These are phyloP conservation scores for Metschnikowia lunata DNA, from an alignment of 805 yeast species.

Conservation along the genomic window DNA sequence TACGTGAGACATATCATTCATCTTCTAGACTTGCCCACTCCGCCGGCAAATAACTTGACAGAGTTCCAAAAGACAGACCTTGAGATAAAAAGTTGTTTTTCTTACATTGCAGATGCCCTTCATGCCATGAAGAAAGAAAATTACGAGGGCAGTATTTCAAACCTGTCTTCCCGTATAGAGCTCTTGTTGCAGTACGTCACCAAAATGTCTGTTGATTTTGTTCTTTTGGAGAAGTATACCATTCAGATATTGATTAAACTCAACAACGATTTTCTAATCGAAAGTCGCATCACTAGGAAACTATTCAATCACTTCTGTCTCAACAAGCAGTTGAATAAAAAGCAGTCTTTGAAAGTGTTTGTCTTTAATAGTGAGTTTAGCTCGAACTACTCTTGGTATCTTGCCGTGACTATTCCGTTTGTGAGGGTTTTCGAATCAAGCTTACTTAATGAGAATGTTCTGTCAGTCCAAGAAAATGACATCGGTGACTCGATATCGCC, in stretches of 20 bases:
- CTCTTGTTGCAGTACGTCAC: slow-evolving; percentile 29
- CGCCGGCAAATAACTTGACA: slow-evolving; percentile 15
- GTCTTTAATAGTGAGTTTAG: slow-evolving; percentile 31
- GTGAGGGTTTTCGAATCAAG: slow-evolving; percentile 32
- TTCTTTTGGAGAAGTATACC: slow-evolving; percentile 36
- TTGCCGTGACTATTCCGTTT: slow-evolving; percentile 36
- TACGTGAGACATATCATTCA: slow-evolving; percentile 32
- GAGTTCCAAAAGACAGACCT: slow-evolving; percentile 26
- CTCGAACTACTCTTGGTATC: slow-evolving; percentile 35
- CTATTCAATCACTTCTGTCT: slow-evolving; percentile 23
- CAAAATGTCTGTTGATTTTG: slow-evolving; percentile 35
- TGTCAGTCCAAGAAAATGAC: not conserved
- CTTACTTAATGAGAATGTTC: slow-evolving; percentile 24
- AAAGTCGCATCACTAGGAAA: slow-evolving; percentile 19
- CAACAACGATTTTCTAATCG: slow-evolving; percentile 30
- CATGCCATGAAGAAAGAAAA: slow-evolving; percentile 26
- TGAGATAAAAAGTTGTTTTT: slow-evolving; percentile 25
- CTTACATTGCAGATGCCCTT: slow-evolving; percentile 24
- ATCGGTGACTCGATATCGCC: not conserved
- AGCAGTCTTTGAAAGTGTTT: slow-evolving; percentile 28
- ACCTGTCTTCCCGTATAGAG: slow-evolving; percentile 11
- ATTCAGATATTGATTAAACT: slow-evolving; percentile 35
- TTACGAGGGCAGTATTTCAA: slow-evolving; percentile 21
- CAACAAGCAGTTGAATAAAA: slow-evolving; percentile 12
- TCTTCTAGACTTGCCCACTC: slow-evolving; percentile 22